Evolutionary conservation across 2,329 filamentous ascomycete species (phyloP), one percentile per base, ranked within the genome.

Genomic region (Chlorencoelia australis): DNA sequence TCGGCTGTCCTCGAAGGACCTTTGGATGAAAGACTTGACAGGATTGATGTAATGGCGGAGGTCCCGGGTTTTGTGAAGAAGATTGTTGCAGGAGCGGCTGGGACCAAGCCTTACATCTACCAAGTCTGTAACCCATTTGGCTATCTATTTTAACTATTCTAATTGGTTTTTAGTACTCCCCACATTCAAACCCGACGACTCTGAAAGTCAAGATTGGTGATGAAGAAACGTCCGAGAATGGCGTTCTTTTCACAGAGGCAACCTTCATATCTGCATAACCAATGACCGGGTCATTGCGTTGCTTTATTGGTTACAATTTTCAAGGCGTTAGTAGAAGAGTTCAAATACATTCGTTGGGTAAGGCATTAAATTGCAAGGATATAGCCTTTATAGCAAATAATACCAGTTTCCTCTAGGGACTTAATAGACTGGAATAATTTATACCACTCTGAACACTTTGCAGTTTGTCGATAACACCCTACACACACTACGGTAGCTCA

Each of bases 101-200:
- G 91, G 44, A 94, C 91, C 18, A 91, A 87, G 67, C 91, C 91
- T 4, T 98, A 95, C 61, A 96, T 98, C 52, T 98, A 95, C 64
- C 91, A 94, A 71, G 85, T 88, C 61, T 48, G 70, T 59, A 17
- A 14, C 30, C 16, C 8, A 17, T 7, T 27, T 14, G 10, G 11
- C 27, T 19, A 29, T 8, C n/a, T 24, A 16, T n/a, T 15, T 33
- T 8, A 3, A 1, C 9, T 6, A 18, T 19, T 18, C 54, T 59
- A 51, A 58, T 41, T 37, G 21, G 14, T 26, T 2, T 37, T 19
- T 46, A 94, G 82, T 96, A 79, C 61, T 70, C 69, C 13, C 81
- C 83, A 22, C 63, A 66, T 42, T 62, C 70, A 40, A 74, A 74
- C 53, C 69, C 70, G 46, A 59, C 85, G 39, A 74, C 73, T 11